Base-by-base conservation (phyloP, 208 protist genomes). In the Leishmania lainsoni region DNA sequence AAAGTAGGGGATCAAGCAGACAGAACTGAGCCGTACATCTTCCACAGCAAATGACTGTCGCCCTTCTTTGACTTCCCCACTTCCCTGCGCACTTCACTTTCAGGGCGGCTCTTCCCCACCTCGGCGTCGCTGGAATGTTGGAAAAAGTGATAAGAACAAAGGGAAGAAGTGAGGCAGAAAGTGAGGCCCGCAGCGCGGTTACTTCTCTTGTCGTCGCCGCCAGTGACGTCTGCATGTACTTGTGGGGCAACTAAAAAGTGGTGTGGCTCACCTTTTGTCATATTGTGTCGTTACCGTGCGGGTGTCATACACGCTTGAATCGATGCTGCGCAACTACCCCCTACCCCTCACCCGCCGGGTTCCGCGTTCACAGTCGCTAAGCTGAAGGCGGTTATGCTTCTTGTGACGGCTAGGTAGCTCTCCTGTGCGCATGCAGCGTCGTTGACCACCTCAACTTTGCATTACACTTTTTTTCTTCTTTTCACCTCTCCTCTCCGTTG, bases 401-500 rank as follows among this genome's bases (percentile, higher is more conserved):
- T 14, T 68, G 26, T 68, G 61, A 39, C 5, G 29, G 10, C 61
- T 20, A 20, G 3, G 61, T 29, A 68, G 29, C 29, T 39, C 61
- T 12, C 20, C 39, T 22, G 29, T 29, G 26, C 16, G 26, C 61
- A 39, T 42, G 61, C 29, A 20, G 39, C 12, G 61, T 20, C 14
- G 39, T 20, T 1, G 29, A 39, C 2, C 26, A 39, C 14, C 14
- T 39, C 61, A 10, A 1, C 61, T 32, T 29, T 29, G 29, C 61
- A 29, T 32, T 6, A 9, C 66, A 71, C 14, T 29, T 39, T 16
- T 48, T 58, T 22, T 58, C 20, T 39, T 51, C 20, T 61, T 76
- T 48, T 59, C 51, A 70, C 73, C 48, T 81, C 56, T 85, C 70
- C 75, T 77, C 16, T 29, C 35, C 14, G 8, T 20, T 5, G 22